phyloP scores from a whole-genome alignment of 2,329 filamentous ascomycete species.

The Fragosphaeria purpurea region DNA sequence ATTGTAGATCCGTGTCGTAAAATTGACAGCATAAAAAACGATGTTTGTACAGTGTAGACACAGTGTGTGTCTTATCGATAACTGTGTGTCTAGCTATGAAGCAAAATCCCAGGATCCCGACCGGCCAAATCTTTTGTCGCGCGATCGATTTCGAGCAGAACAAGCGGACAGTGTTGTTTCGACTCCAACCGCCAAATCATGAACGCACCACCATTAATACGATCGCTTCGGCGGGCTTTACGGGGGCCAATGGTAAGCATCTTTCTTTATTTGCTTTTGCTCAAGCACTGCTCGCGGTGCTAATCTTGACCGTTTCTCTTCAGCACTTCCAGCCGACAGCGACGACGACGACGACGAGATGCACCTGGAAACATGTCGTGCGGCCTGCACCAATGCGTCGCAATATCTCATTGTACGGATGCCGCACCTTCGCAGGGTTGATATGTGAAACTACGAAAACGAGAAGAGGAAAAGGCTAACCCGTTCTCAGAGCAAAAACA shows the following conservation, averaged over 20 bases:
- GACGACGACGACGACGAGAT: conserved; percentile 2
- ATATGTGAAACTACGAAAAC: no score
- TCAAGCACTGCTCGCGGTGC: no score
- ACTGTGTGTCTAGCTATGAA: conserved; percentile 9
- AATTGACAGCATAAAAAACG: no score
- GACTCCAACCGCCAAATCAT: conserved; percentile 18
- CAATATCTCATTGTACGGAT: conserved; percentile 11
- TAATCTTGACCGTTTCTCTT: not conserved
- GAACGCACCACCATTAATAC: conserved; percentile 26
- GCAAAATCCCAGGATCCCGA: not conserved
- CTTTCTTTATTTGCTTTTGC: no score
- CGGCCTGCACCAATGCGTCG: conserved; percentile 6
- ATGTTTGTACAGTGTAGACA: not conserved
- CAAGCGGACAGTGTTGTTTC: not conserved
- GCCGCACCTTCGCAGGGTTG: not conserved
- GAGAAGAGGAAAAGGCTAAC: not conserved
- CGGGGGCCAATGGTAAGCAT: conserved; percentile 20
- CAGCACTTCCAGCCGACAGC: not conserved
- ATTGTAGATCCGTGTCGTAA: no score
- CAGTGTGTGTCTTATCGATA: conserved; percentile 18
- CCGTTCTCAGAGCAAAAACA: not conserved
- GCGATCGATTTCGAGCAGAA: not conserved
- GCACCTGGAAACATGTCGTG: conserved; percentile 9
- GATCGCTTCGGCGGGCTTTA: conserved; percentile 22
- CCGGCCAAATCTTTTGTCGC: not conserved